Evolutionary conservation across 2,329 filamentous ascomycete species (phyloP), one percentile per base, ranked within the genome.

Genomic region (Pseudogymnoascus sp.): DNA sequence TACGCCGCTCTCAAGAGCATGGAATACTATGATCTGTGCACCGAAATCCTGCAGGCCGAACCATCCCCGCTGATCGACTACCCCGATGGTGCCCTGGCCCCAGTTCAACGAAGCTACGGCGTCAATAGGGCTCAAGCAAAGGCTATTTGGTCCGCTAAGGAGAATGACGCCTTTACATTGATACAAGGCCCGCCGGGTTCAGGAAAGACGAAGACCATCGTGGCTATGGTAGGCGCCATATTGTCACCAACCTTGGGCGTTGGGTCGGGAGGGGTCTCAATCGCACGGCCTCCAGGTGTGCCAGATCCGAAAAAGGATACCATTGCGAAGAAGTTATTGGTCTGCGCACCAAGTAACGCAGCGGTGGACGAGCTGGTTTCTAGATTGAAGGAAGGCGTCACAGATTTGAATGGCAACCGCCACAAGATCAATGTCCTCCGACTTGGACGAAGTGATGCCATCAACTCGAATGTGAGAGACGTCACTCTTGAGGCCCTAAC

Each of bases 321-420:
- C 65, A 79, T 61, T 61, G 21, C 84, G 1, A 97, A 96, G 77
- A 99, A 97, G 75, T 81, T 99, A 26, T 83, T 99, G 26, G 91
- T 99, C 23, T 99, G 95, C 72, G 95, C 95, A n/a, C 95, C 95
- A 12, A 97, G 93, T 81, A 99, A 99, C 75, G 95, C 95, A 5
- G 95, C 95, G 34, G 95, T 99, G 5, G 95, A 99, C 73, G 95
- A 99, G 75, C 75, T 99, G 66, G 95, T 99, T 16, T 86, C 97
- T 74, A 88, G 95, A 77, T 83, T 99, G 71, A 97, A 96, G 76
- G 80, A 85, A 62, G 95, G 95, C 4, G 83, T 99, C 62, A 93
- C 87, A 71, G 93, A 91, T 0, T 81, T 84, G 64, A 84, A 83
- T 47, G 93, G 95, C 1, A 81, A 86, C 29, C 79, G 80, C 11